Evolutionary conservation across 164 flowering plant species (phyloP), one percentile per base, ranked within the genome.

Genomic region (Tetracentron sinense): DNA sequence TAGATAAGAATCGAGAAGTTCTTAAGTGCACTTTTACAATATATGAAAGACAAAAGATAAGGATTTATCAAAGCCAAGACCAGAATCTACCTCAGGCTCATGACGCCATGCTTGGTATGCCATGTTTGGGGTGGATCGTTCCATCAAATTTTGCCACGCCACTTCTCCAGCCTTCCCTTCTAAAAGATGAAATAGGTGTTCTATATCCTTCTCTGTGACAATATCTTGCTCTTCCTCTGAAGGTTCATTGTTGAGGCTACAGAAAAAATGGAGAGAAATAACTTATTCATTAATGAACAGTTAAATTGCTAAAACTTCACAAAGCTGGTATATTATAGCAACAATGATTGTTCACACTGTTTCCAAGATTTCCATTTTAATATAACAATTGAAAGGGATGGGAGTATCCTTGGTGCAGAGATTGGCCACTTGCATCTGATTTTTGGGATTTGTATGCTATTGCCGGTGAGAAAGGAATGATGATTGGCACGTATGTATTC

Each of bases 21-120:
- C n/a, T n/a, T n/a, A n/a, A 30, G 2, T 49, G 25, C 27, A 61
- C 47, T 30, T 7, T 25, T 46, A 55, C 38, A 29, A 30, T 29
- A 17, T 21, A 46, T 42, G 19, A 25, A 46, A 33, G 44, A 38
- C 14, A 16, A 61, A 1, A 14, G 0, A 61, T 4, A 56, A 55
- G 61, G 15, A 29, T 2, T 4, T 8, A 4, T 15, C 52, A 27
- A n/a, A 56, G 4, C 30, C 46, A 19, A 46, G 26, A n/a, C 42
- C 47, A 29, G 33, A 56, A 72, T 61, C 52, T 80, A 91, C 99
- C 96, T 83, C 85, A 50, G 92, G 88, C 47, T 91, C 97, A 77
- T 84, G 85, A 47, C 90, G 89, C 97, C 99, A 91, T 52, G 97
- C 99, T 78, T 88, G 88, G 72, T 82, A 94, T 65, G 80, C 47